These are phyloP conservation scores for Tanozyma kutaoensis DNA, from an alignment of 805 yeast species.

Conservation along the genomic window DNA sequence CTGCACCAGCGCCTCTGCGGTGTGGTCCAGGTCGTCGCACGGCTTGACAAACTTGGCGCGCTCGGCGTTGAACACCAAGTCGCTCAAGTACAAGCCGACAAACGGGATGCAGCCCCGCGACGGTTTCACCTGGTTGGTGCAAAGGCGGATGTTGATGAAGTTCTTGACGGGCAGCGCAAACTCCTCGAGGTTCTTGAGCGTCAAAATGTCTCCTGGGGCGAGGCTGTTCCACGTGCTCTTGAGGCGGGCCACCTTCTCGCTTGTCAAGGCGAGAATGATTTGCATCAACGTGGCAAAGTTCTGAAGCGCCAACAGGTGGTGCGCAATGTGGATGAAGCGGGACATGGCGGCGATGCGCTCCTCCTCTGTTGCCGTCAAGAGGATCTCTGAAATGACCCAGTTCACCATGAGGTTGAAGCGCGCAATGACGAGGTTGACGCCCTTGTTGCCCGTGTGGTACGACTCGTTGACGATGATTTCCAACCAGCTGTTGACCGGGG, in stretches of 20 bases:
- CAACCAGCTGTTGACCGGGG: constrained; percentile 75
- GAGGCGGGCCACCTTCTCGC: constrained; percentile 45
- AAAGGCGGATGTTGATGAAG: constrained; percentile 52
- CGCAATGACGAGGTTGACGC: constrained; percentile 70
- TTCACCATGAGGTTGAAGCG: constrained; percentile 82
- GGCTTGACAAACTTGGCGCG: constrained; percentile 32
- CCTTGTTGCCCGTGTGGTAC: constrained; percentile 36
- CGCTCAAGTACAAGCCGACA: constrained; percentile 75
- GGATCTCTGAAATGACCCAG: constrained; percentile 84
- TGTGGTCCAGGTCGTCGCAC: too few relatives aligned
- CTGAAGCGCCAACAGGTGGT: constrained; percentile 56
- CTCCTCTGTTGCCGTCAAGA: constrained; percentile 47
- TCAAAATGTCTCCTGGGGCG: constrained; percentile 57
- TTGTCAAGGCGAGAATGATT: constrained; percentile 66
- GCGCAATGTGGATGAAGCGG: constrained; percentile 79
- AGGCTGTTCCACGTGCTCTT: constrained; percentile 64
- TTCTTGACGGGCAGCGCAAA: constrained; percentile 66
- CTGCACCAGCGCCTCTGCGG: too few relatives aligned
- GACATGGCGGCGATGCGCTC: constrained; percentile 62
- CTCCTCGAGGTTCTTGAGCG: constrained; percentile 54
- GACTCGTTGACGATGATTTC: constrained; percentile 49
- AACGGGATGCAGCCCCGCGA: constrained; percentile 81
- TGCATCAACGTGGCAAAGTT: constrained; percentile 85
- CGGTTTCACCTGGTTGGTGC: constrained; percentile 45
- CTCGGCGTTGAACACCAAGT: constrained; percentile 63